These are phyloP conservation scores for Pseudocohnilembus persalinus DNA, from an alignment of 169 alveolate species.

Conservation along the genomic window DNA sequence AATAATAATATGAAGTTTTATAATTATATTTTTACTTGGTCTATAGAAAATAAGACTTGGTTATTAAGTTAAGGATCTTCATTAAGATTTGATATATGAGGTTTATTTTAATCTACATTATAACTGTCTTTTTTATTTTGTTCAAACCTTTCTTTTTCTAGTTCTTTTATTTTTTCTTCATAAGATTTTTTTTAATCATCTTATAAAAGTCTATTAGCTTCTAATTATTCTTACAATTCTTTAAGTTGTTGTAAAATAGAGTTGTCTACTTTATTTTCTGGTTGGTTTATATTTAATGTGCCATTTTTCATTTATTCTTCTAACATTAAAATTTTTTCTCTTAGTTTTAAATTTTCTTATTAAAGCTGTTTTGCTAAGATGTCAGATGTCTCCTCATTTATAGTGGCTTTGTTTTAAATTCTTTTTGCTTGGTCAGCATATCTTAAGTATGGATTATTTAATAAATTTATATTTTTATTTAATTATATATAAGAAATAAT, in stretches of 20 bases:
- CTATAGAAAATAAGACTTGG: conserved; percentile 65
- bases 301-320: conserved; percentile 52
- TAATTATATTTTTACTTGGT: conserved; percentile 15
- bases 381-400: conserved; percentile 89
- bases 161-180: conserved; percentile 49
- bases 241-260: conserved; percentile 27
- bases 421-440: conserved; percentile 93
- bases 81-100: conserved; percentile 78
- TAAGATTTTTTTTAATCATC: conserved; percentile 65
- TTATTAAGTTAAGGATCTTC: conserved; percentile 91
- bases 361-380: conserved; percentile 85
- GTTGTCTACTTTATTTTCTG: conserved; percentile 40
- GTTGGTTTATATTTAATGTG: conserved; percentile 28
- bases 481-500: too few species aligned
- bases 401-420: conserved; percentile 87
- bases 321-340: conserved; percentile 51
- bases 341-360: conserved; percentile 73
- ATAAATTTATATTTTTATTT: too few species aligned
- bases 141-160: conserved; percentile 38
- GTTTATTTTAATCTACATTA: conserved; percentile 57
- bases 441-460: conserved; percentile 39
- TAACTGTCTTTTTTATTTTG: conserved; percentile 54
- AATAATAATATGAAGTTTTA: too few species aligned
- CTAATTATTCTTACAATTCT: conserved; percentile 71
- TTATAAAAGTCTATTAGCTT: conserved; percentile 57